Conservation (phyloP, 805 yeast genomes). For the Cyberlindnera euphorbiae region DNA sequence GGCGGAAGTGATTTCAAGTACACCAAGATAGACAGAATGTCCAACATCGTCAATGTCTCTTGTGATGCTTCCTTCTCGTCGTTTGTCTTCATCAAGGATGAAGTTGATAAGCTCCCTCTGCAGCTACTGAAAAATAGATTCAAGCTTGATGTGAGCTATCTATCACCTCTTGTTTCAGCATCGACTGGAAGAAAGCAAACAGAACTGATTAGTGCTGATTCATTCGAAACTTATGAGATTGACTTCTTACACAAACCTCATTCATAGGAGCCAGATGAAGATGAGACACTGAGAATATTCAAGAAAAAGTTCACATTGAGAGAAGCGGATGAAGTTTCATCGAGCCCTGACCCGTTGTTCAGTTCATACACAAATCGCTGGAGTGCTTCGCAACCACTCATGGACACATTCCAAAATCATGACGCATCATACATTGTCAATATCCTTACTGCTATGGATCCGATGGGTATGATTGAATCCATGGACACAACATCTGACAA, state of each 20-base stretch:
- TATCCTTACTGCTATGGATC: conserved; percentile 10
- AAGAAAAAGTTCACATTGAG: conserved; percentile 10
- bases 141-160: conserved; percentile 45
- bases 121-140: conserved; percentile 43
- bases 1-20: conserved; percentile 42
- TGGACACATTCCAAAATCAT: conserved; percentile 12
- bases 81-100: conserved; percentile 64
- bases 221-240: conserved; percentile 9
- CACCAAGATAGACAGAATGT: conserved; percentile 46
- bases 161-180: conserved; percentile 38
- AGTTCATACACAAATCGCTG: conserved; percentile 18
- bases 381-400: conserved; percentile 16
- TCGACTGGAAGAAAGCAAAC: conserved; percentile 16
- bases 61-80: conserved; percentile 64
- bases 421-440: not conserved
- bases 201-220: conserved; percentile 13
- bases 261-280: conserved; percentile 9
- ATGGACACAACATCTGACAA: conserved; percentile 17
- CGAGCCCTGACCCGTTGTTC: conserved; percentile 16
- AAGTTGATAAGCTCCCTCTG: conserved; percentile 54
- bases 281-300: conserved; percentile 9
- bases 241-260: conserved; percentile 19
- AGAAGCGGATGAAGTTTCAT: conserved; percentile 1
- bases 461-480: conserved; percentile 1
- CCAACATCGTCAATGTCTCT: conserved; percentile 54